phyloP scores from a whole-genome alignment of 345 rosid genomes.

The Eutrema japonicum region DNA sequence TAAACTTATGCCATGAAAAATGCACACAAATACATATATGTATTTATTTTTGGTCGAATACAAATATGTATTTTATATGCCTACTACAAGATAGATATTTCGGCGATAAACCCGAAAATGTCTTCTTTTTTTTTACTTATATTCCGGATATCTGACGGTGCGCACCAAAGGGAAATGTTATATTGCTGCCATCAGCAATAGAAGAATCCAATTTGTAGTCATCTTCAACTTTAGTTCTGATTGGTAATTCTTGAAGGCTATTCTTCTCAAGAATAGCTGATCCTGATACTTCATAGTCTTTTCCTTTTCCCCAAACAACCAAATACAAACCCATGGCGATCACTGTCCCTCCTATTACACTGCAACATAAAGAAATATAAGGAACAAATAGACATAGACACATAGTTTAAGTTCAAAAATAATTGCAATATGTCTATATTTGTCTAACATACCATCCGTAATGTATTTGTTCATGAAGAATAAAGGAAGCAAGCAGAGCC shows the following conservation, averaged over 20 bases:
- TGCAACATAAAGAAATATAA: constrained; percentile 24
- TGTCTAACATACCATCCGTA: constrained; percentile 59
- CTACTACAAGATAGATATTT: neutral
- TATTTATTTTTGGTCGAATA: constrained; percentile 1
- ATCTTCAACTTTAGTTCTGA: constrained; percentile 31
- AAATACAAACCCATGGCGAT: constrained; percentile 63
- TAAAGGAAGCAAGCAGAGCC: constrained; percentile 55
- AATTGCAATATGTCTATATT: neutral
- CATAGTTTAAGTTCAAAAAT: neutral
- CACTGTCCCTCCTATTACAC: constrained; percentile 65
- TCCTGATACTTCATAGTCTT: constrained; percentile 47
- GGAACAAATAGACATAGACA: neutral
- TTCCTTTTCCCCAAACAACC: constrained; percentile 74
- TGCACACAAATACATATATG: constrained; percentile 14
- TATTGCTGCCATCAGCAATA: constrained; percentile 5
- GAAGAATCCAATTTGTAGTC: constrained; percentile 22
- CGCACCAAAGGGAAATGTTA: neutral
- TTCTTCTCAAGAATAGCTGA: constrained; percentile 19
- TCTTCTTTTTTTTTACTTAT: constrained; percentile 2
- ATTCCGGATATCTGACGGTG: constrained; percentile 5
- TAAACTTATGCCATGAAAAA: neutral
- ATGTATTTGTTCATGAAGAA: constrained; percentile 66
- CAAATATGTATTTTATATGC: neutral
- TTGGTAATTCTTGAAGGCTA: constrained; percentile 48
- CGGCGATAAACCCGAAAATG: neutral